Evolutionary conservation across 169 alveolate genomes (phyloP).

Genomic region (Ichthyophthirius multifiliis): DNA sequence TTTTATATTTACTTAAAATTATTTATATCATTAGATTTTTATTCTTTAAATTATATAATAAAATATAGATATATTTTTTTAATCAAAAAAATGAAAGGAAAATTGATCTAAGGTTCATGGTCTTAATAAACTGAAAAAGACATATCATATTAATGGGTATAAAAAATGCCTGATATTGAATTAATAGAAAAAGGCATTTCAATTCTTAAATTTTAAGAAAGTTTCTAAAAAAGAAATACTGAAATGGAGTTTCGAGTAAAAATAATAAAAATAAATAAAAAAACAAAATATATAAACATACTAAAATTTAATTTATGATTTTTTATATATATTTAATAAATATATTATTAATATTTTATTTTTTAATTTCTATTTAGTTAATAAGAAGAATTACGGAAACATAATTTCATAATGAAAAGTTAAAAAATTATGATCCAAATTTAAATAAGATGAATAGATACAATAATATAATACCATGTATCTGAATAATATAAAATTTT

Average conservation of each 20-base stretch:
- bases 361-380: neutral
- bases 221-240: slow-evolving; percentile 16
- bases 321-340: neutral
- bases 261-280: neutral
- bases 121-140: no score
- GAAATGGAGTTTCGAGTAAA: slow-evolving; percentile 47
- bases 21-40: no score
- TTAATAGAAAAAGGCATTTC: slow-evolving; percentile 43
- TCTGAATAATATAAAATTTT: neutral
- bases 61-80: no score
- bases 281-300: no score
- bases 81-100: no score
- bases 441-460: slow-evolving; percentile 32
- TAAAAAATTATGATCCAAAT: slow-evolving; percentile 21
- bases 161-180: slow-evolving; percentile 20
- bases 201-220: neutral
- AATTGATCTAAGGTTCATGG: no score
- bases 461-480: slow-evolving; percentile 34
- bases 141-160: slow-evolving; percentile 27
- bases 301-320: no score
- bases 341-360: neutral
- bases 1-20: no score
- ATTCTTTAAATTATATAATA: no score
- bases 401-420: slow-evolving; percentile 24
- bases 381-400: slow-evolving; percentile 47